Conservation (phyloP, 1,284 basidiomycete species). For the Ceraceosorus guamensis region DNA sequence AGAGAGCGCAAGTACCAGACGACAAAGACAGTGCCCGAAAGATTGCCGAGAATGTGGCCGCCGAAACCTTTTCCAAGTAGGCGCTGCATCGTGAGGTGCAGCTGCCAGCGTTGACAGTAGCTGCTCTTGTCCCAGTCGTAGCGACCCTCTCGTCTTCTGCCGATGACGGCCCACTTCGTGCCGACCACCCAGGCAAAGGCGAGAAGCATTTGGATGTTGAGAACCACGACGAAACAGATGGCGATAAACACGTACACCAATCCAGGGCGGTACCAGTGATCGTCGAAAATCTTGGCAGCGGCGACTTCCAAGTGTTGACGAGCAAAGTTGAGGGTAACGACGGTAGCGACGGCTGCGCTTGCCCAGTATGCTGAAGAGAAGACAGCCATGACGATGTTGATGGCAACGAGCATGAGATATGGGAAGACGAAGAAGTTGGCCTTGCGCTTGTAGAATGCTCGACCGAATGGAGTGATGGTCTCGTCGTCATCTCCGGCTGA, state of each 20-base stretch:
- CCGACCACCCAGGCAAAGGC: constrained; percentile 41
- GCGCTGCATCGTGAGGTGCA: constrained; percentile 42
- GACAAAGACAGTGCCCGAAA: constrained; percentile 39
- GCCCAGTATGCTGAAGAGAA: constrained; percentile 47
- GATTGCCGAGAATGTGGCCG: constrained; percentile 41
- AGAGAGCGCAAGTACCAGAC: constrained; percentile 46
- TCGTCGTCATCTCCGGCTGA: constrained; percentile 25
- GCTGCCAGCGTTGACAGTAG: constrained; percentile 48
- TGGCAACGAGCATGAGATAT: constrained; percentile 44
- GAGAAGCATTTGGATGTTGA: constrained; percentile 34
- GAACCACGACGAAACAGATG: constrained; percentile 40
- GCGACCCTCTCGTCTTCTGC: constrained; percentile 44
- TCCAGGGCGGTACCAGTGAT: constrained; percentile 47
- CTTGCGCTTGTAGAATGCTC: constrained; percentile 47
- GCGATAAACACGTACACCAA: constrained; percentile 42
- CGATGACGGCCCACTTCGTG: constrained; percentile 47
- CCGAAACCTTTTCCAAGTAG: constrained; percentile 41
- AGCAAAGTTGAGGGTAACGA: constrained; percentile 39
- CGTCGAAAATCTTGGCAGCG: constrained; percentile 30
- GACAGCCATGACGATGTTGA: constrained; percentile 43
- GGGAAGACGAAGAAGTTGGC: constrained; percentile 48
- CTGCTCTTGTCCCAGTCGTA: constrained; percentile 49
- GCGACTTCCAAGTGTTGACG: constrained; percentile 26
- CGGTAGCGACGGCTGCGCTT: constrained; percentile 40
- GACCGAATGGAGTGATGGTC: constrained; percentile 47